Percentiles rank a stretch among this genome's conserved stretches.
Evolutionary conservation across 2,329 filamentous ascomycete genomes (phyloP).

Genomic region (Mycosphaerella sp.): DNA sequence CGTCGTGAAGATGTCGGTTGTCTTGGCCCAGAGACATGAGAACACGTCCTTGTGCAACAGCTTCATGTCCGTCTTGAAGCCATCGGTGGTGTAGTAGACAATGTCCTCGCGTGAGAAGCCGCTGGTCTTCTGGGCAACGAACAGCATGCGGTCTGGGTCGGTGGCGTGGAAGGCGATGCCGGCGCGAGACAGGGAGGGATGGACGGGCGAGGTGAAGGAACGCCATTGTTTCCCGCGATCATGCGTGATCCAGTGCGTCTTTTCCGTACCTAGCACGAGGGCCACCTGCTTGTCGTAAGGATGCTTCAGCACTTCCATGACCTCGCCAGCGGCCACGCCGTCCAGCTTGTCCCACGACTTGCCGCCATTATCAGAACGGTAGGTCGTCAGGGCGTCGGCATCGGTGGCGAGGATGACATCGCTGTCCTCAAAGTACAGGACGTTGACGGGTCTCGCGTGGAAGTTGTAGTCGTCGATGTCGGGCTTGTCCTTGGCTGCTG

Average conservation of each 20-base stretch:
- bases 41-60: constrained; percentile 61
- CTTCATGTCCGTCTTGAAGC: constrained; percentile 64
- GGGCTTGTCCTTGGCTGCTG: constrained; percentile 43
- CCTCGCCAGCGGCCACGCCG: constrained; percentile 57
- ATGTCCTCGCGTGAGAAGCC: constrained; percentile 37
- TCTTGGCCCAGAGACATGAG: constrained; percentile 84
- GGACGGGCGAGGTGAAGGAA: constrained; percentile 58
- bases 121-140: constrained; percentile 50
- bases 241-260: constrained; percentile 72
- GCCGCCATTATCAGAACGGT: constrained; percentile 75
- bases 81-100: constrained; percentile 74
- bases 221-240: constrained; percentile 79
- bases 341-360: constrained; percentile 63
- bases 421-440: constrained; percentile 89
- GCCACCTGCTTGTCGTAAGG: constrained; percentile 71
- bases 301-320: constrained; percentile 64
- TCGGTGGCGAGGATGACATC: constrained; percentile 75
- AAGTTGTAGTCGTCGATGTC: constrained; percentile 60
- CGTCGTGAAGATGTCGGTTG: constrained; percentile 64
- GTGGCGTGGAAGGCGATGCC: constrained; percentile 72
- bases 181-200: constrained; percentile 50
- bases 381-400: constrained; percentile 56
- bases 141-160: constrained; percentile 79
- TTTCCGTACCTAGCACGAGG: constrained; percentile 63
- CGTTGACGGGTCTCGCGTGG: constrained; percentile 56